These are phyloP conservation scores for Aureobasidium lini DNA, from an alignment of 2,329 filamentous ascomycete species.

Conservation along the genomic window DNA sequence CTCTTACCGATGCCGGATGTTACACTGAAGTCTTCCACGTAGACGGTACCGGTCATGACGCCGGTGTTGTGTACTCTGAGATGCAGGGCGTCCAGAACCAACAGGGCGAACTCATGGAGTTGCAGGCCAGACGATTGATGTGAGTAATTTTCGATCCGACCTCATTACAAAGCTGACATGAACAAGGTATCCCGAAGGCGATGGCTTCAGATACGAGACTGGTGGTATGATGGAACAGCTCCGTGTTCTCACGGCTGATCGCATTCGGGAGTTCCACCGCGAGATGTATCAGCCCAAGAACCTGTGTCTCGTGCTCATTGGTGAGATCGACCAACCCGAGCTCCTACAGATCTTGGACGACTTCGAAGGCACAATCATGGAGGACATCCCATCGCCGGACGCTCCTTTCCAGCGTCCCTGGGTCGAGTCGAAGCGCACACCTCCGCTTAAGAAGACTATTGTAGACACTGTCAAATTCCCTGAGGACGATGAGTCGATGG, in stretches of 20 bases:
- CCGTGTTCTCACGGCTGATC: conserved; percentile 74
- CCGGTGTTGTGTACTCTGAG: conserved; percentile 83
- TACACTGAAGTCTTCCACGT: conserved; percentile 96
- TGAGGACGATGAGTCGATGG: conserved; percentile 90
- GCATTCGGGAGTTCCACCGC: conserved; percentile 88
- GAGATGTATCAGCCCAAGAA: conserved; percentile 99
- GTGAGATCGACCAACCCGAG: conserved; percentile 76
- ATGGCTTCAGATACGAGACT: conserved; percentile 96
- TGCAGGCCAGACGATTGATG: conserved; percentile 68
- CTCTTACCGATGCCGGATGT: conserved; percentile 84
- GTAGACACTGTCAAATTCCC: conserved; percentile 83
- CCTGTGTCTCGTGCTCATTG: conserved; percentile 82
- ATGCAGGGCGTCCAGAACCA: conserved; percentile 95
- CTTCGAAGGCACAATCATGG: conserved; percentile 81
- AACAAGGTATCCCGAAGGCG: conserved; percentile 66
- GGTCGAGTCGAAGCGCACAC: conserved; percentile 78
- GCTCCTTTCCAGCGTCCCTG: conserved; percentile 79
- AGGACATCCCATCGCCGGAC: conserved; percentile 68
- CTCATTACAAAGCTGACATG: not conserved
- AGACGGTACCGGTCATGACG: conserved; percentile 87
- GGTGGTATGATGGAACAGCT: conserved; percentile 93
- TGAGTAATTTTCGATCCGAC: not conserved
- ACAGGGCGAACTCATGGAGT: conserved; percentile 77
- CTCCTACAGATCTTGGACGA: conserved; percentile 73
- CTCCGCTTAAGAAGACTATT: conserved; percentile 61